Conservation (phyloP, 345 rosid genomes). For the Mercurialis annua region DNA sequence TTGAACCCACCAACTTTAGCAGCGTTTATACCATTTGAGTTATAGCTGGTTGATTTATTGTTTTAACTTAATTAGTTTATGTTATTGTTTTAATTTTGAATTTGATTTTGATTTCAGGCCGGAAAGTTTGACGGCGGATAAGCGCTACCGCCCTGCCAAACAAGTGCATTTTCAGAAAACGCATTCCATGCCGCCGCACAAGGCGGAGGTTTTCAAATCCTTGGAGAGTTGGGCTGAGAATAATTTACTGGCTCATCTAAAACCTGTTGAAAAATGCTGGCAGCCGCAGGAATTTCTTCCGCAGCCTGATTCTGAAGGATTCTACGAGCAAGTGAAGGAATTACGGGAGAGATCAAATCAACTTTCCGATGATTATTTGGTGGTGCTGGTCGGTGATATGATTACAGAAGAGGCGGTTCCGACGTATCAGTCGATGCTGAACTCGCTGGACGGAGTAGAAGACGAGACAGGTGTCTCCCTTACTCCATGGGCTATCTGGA, state of each 20-base stretch:
- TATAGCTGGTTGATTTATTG: too few species aligned
- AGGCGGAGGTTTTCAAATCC: constrained; percentile 25
- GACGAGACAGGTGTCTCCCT: constrained; percentile 30
- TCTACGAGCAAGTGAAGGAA: constrained; percentile 26
- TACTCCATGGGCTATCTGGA: constrained; percentile 61
- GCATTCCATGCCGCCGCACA: constrained; percentile 24
- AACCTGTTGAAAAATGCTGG: constrained; percentile 34
- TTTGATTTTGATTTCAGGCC: too few species aligned
- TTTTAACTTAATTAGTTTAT: too few species aligned
- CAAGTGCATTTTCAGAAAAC: constrained; percentile 20
- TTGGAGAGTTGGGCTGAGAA: constrained; percentile 25
- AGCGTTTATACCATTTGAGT: too few species aligned
- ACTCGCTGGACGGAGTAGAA: constrained; percentile 20
- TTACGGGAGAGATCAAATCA: constrained; percentile 29
- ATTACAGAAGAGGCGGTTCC: constrained; percentile 32
- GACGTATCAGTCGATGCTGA: constrained; percentile 28
- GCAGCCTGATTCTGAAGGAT: constrained; percentile 20
- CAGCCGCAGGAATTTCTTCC: constrained; percentile 35
- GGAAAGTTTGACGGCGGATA: too few species aligned
- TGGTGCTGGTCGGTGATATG: constrained; percentile 31
- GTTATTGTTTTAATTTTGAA: too few species aligned
- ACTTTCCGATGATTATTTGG: constrained; percentile 32
- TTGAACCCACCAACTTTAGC: too few species aligned
- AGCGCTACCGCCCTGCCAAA: constrained; percentile 11
- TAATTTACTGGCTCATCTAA: constrained; percentile 19